Percentiles rank a stretch among this genome's conserved stretches.
Conservation (phyloP, 2,329 filamentous ascomycete genomes). For the Thielaviopsis ethacetica region DNA sequence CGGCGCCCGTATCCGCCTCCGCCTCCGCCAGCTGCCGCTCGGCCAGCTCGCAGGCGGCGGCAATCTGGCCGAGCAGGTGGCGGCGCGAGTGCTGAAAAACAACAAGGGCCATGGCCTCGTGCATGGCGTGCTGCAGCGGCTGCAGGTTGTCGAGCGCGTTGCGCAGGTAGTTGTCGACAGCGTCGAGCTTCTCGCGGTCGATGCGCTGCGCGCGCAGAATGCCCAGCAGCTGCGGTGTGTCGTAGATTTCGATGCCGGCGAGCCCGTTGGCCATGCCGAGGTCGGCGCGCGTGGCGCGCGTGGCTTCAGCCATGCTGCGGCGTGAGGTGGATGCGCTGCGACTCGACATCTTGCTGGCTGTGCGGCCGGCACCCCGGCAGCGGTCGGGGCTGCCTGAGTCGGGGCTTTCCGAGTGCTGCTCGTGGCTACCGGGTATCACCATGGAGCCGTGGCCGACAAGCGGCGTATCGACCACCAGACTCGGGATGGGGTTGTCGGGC, state of each 20-base stretch:
- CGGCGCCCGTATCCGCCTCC: constrained; percentile 23
- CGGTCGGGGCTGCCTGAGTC: background rate
- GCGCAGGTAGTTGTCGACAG: constrained; percentile 65
- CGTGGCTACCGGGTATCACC: background rate
- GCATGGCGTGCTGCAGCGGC: constrained; percentile 61
- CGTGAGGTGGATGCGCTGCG: background rate
- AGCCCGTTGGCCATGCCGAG: constrained; percentile 36
- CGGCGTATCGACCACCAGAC: constrained; percentile 12
- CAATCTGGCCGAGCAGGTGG: constrained; percentile 56
- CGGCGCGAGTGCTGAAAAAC: constrained; percentile 79
- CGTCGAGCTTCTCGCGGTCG: constrained; percentile 81
- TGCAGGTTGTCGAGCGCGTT: constrained; percentile 44
- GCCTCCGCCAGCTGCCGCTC: constrained; percentile 25
- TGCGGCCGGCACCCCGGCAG: background rate
- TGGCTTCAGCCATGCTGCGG: constrained; percentile 7
- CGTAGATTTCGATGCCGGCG: constrained; percentile 27
- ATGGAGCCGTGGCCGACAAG: background rate
- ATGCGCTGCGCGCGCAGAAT: constrained; percentile 56
- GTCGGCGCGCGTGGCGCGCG: constrained; percentile 23
- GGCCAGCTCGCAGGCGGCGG: constrained; percentile 41
- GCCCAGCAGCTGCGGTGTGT: constrained; percentile 52
- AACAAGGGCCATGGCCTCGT: constrained; percentile 71
- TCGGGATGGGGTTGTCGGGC: constrained; percentile 21
- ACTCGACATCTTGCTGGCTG: background rate
- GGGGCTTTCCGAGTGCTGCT: background rate